A percentile compares a stretch with the other conserved stretches of the same genome.
These are phyloP conservation scores for Salmacisia buchloeana DNA, from an alignment of 1,284 basidiomycete genomes.

Conservation along the genomic window DNA sequence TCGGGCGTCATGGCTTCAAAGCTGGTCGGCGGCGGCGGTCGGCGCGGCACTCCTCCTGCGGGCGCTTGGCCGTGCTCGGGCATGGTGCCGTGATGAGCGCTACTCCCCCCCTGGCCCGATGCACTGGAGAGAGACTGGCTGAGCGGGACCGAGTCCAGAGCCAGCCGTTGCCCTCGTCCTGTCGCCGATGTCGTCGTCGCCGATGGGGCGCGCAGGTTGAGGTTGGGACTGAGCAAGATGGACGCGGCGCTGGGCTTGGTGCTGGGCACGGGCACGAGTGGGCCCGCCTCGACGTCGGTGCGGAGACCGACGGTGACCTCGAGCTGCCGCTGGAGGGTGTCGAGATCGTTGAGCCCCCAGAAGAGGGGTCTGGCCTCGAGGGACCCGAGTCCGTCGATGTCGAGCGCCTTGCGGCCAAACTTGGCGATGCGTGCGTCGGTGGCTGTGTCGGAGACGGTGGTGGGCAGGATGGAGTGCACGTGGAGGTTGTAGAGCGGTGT, in stretches of 20 bases:
- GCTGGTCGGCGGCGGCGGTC: slow-evolving; percentile 29
- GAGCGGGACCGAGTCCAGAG: not conserved
- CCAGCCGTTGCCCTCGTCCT: not conserved
- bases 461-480: slow-evolving; percentile 86
- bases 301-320: not conserved
- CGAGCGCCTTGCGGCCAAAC: slow-evolving; percentile 69
- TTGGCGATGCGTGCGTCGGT: slow-evolving; percentile 91
- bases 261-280: not conserved
- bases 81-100: not conserved
- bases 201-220: not conserved
- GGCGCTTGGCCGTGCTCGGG: not conserved
- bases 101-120: not conserved
- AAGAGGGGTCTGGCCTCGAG: slow-evolving; percentile 46
- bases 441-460: slow-evolving; percentile 81
- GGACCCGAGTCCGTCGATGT: slow-evolving; percentile 50
- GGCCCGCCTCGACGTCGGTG: not conserved
- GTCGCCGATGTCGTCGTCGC: not conserved
- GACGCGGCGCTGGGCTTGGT: not conserved
- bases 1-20: slow-evolving; percentile 42
- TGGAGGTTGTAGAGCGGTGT: slow-evolving; percentile 89
- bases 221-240: not conserved
- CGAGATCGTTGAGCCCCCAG: slow-evolving; percentile 30
- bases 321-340: slow-evolving; percentile 13
- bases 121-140: not conserved
- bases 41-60: not conserved